Base-by-base conservation (phyloP, 176 grass and related monocot genomes). In the Lolium rigidum region DNA sequence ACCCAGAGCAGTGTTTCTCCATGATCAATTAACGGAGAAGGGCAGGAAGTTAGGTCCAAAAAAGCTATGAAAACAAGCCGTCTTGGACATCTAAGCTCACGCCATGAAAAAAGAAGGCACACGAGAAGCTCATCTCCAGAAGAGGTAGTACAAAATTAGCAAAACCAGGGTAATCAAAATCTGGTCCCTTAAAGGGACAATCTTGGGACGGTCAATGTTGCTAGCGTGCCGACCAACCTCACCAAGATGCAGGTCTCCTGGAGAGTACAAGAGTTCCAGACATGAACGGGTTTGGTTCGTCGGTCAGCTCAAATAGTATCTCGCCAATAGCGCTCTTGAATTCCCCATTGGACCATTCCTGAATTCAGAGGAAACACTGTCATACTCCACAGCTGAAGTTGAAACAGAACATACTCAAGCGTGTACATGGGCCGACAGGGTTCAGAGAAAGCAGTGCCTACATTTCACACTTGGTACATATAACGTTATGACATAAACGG, bases 191-290 rank as follows among this genome's bases (percentile, higher is more conserved):
- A 98, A 86, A 83, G 90, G 86, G 55, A 98, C 69, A 18, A 24
- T 77, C 49, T 83, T 92, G 65, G 75, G 85, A 48, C 48, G 76
- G 85, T 86, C 80, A 84, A 70, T 78, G 68, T 22, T 35, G 57
- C 81, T 76, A 43, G 39, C 76, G 26, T 89, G 79, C 54, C 78
- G 54, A 47, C 62, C 85, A 75, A 22, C 35, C 14, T 88, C 74
- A 60, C 81, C 22, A 35, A 75, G 61, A 59, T 71, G 73, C 80
- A 74, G 75, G 64, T 86, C 82, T 78, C 79, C 81, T 31, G 84
- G 88, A 74, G 74, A 82, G 87, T 92, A 94, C 88, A 92, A 72
- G 79, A 95, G 93, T 79, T 95, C 93, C 47, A 95, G 96, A 92
- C 63, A 94, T 88, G 49, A 89, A 94, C 26, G 82, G 49, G 41